Evolutionary conservation across 2,329 filamentous ascomycete species (phyloP).

Genomic region (Alternaria longipes): DNA sequence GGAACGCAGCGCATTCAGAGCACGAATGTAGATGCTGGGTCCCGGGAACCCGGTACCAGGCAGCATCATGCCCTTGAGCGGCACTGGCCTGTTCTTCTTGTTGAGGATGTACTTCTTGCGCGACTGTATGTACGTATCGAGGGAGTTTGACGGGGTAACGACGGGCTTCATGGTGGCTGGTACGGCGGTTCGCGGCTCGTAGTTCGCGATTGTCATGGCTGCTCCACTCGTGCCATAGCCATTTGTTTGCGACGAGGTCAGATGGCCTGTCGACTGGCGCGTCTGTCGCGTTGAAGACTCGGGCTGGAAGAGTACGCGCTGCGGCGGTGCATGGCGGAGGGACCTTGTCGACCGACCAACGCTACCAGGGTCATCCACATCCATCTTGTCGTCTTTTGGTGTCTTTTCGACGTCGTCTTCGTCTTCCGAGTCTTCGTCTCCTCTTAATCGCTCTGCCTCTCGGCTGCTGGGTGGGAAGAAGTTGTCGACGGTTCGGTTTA

Average conservation of each 20-base stretch:
- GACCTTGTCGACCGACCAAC: conserved; percentile 54
- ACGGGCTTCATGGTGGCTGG: conserved; percentile 76
- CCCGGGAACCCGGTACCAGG: conserved; percentile 75
- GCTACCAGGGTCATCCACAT: conserved; percentile 60
- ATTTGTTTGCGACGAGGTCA: conserved; percentile 57
- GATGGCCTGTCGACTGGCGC: conserved; percentile 59
- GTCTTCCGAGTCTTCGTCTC: conserved; percentile 63
- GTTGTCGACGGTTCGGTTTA: conserved; percentile 81
- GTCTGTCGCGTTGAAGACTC: conserved; percentile 74
- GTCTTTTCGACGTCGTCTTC: conserved; percentile 54
- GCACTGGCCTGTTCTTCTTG: conserved; percentile 50
- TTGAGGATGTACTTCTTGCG: conserved; percentile 62
- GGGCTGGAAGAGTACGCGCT: conserved; percentile 84
- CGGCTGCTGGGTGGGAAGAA: conserved; percentile 64
- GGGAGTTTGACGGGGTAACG: conserved; percentile 77
- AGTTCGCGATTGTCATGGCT: conserved; percentile 71
- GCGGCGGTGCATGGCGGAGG: conserved; percentile 82
- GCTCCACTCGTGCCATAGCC: conserved; percentile 49
- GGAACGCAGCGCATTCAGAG: conserved; percentile 83
- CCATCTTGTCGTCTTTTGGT: conserved; percentile 62
- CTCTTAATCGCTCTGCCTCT: conserved; percentile 57
- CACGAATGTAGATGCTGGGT: conserved; percentile 90
- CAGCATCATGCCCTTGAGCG: conserved; percentile 64
- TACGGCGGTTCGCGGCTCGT: conserved; percentile 72
- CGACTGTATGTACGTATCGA: conserved; percentile 70